Conservation (phyloP, 1,139 yeast genomes). For the Saccharomyces hybrid region DNA sequence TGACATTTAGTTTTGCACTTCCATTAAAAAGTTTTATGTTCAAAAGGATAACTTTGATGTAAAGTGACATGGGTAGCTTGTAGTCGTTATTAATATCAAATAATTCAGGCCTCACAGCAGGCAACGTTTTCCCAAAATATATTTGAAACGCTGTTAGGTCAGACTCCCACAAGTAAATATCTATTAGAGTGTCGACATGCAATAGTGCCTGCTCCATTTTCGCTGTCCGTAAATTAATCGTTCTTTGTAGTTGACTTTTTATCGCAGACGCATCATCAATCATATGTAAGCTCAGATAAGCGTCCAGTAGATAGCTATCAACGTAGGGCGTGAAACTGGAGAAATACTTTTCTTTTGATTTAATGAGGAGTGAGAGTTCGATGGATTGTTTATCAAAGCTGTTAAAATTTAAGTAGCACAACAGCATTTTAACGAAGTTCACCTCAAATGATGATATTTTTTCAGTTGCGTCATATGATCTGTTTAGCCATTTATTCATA, state of each 20-base stretch:
- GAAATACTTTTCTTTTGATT: slow-evolving; percentile 8
- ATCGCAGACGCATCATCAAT: slow-evolving; percentile 2
- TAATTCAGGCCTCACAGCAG: slow-evolving; percentile 14
- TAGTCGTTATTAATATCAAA: slow-evolving; percentile 22
- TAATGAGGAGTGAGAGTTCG: slow-evolving; percentile 14
- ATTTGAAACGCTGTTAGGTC: slow-evolving; percentile 13
- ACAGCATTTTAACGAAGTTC: slow-evolving; percentile 32
- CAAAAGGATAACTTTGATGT: slow-evolving; percentile 24
- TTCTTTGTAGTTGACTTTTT: neutral
- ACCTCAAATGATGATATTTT: slow-evolving; percentile 30
- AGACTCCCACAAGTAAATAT: slow-evolving; percentile 12
- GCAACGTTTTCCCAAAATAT: slow-evolving; percentile 14
- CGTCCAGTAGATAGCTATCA: slow-evolving; percentile 10
- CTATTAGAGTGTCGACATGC: slow-evolving; percentile 7
- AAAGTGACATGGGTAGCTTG: slow-evolving; percentile 16
- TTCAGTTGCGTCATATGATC: slow-evolving; percentile 5
- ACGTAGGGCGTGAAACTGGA: slow-evolving; percentile 8
- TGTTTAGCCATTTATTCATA: slow-evolving; percentile 25
- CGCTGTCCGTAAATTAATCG: slow-evolving; percentile 1
- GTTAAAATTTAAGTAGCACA: slow-evolving; percentile 37
- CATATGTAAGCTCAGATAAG: slow-evolving; percentile 17
- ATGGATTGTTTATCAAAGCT: slow-evolving; percentile 33
- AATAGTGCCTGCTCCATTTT: slow-evolving; percentile 12
- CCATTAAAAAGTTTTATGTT: slow-evolving; percentile 20
- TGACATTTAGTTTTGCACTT: slow-evolving; percentile 20